Evolutionary conservation across 306 rosid species (phyloP), one percentile per base, ranked within the genome.

Genomic region (Rosa multiflora): DNA sequence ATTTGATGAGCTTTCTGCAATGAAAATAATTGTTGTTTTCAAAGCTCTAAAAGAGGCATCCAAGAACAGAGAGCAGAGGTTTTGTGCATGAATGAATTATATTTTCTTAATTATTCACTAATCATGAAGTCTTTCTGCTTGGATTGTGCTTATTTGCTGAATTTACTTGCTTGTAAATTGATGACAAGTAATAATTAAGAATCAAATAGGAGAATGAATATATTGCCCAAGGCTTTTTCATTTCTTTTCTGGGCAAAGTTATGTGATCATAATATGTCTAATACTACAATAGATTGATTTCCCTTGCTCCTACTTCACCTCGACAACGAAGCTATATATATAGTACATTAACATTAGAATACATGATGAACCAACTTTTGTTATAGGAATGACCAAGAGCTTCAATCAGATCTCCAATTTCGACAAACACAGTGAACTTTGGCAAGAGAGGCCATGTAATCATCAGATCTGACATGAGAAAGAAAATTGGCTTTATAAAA

Each of bases 401-500:
- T 85, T 88, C 81, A 86, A 74, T 55, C 55, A 58, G 56, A 17
- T 29, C 17, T 82, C 99, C 99, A 94, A 66, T 87, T 91, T 85
- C 95, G 88, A 85, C 91, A 91, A 32, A 84, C 90, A 78, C 92
- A 82, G 79, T 91, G 99, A 91, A 95, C 97, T 85, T 86, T 88
- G 55, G 97, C 89, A 18, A 95, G 90, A 77, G 98, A 86, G 51
- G 92, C 94, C 98, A 92, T 95, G 71, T 95, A 95, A 85, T 95
- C 98, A 76, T 91, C 94, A 68, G 97, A 91, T 82, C 99, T 95
- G 88, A 82, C 77, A 82, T 35, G 39, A 71, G 84, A 49, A 73
- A 72, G 56, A 55, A 43, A 82, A 58, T 29, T 70, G 49, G n/a
- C 40, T 74, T 75, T 69, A 73, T 55, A 20, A 26, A 11, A n/a